Percentiles rank a stretch among this genome's conserved stretches.
Evolutionary conservation across 78 protist genomes (phyloP).

Genomic region (Pigoraptor vietnamica): DNA sequence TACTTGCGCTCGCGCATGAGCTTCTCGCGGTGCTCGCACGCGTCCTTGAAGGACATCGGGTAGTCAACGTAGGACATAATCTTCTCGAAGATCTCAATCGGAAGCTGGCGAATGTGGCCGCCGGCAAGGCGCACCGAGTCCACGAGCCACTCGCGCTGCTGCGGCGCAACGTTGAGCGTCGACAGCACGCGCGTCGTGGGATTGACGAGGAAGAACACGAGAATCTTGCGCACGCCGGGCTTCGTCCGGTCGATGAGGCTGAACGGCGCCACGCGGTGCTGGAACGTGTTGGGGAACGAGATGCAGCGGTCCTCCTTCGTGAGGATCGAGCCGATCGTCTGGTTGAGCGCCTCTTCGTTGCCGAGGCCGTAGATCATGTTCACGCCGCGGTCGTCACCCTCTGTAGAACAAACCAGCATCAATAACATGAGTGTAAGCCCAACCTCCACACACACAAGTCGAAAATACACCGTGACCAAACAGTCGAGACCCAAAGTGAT

Average conservation of each 20-base stretch:
- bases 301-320: conserved; percentile 31
- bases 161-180: background rate
- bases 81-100: background rate
- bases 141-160: background rate
- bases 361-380: background rate
- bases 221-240: background rate
- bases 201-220: background rate
- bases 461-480: too few relatives aligned
- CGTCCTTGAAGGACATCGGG: conserved; percentile 20
- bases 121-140: background rate
- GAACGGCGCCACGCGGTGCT: conserved; percentile 33
- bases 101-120: background rate
- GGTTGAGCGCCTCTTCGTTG: background rate
- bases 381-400: conserved; percentile 5
- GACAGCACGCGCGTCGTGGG: background rate
- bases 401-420: background rate
- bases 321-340: conserved; percentile 5
- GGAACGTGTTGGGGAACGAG: conserved; percentile 41
- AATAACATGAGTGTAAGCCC: too few relatives aligned
- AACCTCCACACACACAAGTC: too few relatives aligned
- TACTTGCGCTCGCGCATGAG: conserved; percentile 42
- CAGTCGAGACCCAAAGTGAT: too few relatives aligned
- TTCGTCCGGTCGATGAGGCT: background rate
- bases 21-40: conserved; percentile 16
- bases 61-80: conserved; percentile 4